Evolutionary conservation across 169 alveolate species (phyloP).

Genomic region (Plasmodium falciparum): DNA sequence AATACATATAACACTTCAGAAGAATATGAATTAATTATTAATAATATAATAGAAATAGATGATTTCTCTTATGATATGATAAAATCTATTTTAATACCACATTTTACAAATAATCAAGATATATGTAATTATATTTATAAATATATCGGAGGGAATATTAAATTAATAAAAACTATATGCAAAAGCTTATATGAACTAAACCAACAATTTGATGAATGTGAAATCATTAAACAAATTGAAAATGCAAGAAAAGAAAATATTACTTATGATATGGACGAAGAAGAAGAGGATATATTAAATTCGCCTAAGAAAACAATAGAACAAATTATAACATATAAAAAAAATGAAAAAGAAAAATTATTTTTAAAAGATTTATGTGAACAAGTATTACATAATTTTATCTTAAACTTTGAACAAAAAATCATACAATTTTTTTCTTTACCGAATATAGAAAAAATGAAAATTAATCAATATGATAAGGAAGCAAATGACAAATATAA

Average conservation of each 20-base stretch:
- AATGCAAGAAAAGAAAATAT: constrained; percentile 28
- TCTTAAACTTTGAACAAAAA: constrained; percentile 39
- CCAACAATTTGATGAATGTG: constrained; percentile 7
- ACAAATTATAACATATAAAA: constrained; percentile 30
- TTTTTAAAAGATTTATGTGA: constrained; percentile 61
- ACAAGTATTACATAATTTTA: constrained; percentile 34
- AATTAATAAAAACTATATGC: constrained; percentile 27
- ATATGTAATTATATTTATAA: constrained; percentile 30
- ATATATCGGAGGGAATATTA: constrained; percentile 41
- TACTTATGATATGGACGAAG: constrained; percentile 70
- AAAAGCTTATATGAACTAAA: constrained; percentile 27
- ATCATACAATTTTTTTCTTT: constrained; percentile 25
- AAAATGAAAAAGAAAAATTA: constrained; percentile 19
- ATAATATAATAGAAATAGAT: constrained; percentile 39
- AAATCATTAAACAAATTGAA: constrained; percentile 42
- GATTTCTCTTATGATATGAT: constrained; percentile 52
- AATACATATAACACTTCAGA: not conserved
- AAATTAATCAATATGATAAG: not conserved
- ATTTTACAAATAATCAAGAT: constrained; percentile 27
- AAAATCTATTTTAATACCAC: constrained; percentile 28
- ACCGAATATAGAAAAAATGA: constrained; percentile 32
- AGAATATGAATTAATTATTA: constrained; percentile 17
- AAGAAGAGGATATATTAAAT: constrained; percentile 2
- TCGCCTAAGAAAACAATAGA: constrained; percentile 1
- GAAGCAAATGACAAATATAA: not conserved